Evolutionary conservation across 345 rosid species (phyloP).

Genomic region (Eucalyptus marginata): DNA sequence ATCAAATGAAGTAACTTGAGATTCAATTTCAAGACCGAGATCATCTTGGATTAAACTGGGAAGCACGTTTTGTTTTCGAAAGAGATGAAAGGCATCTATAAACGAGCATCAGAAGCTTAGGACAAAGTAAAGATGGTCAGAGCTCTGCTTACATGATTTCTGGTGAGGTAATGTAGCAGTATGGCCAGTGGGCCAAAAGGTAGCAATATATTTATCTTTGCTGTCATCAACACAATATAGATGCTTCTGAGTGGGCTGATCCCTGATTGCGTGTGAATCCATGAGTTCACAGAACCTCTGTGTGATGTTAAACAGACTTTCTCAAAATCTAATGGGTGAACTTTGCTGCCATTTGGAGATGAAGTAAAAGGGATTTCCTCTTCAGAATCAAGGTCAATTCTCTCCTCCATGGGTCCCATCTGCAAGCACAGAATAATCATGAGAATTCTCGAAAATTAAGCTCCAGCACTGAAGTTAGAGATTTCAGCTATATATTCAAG

Average conservation of each 20-base stretch:
- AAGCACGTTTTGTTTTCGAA: not conserved
- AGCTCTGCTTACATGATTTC: conserved; percentile 13
- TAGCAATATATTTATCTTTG: conserved; percentile 33
- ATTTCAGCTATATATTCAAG: not conserved
- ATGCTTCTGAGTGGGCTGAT: conserved; percentile 16
- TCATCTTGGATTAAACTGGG: not conserved
- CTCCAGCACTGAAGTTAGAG: not conserved
- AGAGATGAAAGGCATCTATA: not conserved
- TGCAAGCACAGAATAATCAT: not conserved
- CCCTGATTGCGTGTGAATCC: conserved; percentile 2
- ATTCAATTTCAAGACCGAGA: not conserved
- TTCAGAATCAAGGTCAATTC: conserved; percentile 20
- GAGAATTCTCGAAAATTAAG: not conserved
- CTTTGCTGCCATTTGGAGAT: conserved; percentile 12
- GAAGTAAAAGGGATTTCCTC: conserved; percentile 30
- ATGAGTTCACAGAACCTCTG: not conserved
- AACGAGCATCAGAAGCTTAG: not conserved
- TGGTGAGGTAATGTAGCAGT: conserved; percentile 12
- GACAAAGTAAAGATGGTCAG: not conserved
- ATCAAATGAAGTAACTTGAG: not conserved
- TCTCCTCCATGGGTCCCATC: conserved; percentile 14
- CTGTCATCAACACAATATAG: conserved; percentile 16
- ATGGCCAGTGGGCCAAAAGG: conserved; percentile 25
- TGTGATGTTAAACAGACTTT: not conserved
- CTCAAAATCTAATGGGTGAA: conserved; percentile 15